Evolutionary conservation across 345 rosid genomes (phyloP), one percentile per base, ranked within the genome.

Genomic region (Pseudoturritis turrita): DNA sequence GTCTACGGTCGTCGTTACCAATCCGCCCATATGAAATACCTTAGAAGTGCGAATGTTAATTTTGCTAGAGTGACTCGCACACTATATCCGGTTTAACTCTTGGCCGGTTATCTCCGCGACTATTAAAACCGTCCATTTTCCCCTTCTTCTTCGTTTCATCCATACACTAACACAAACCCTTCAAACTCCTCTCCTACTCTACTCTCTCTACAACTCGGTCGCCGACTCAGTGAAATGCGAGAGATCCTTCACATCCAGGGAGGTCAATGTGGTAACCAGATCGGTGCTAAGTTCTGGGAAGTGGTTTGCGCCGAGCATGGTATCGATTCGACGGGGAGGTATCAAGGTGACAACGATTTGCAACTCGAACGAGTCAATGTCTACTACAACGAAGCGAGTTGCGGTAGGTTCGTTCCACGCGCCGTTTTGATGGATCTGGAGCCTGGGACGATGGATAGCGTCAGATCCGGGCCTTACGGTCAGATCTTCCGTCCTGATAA

Each of bases 391-490:
- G 88, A 84, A 70, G 86, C 86, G 0, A 84, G 88, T 56, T 82
- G 88, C 23, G 86, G 88, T 0, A 64, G 88, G 62, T 82, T 78
- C 56, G 86, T 84, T 5, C 88, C 86, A 2, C 82, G 88, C 12
- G 86, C 86, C 40, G 83, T 84, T 8, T 78, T 84, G 14, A 82
- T 84, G 88, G 88, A 84, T 80, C 84, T 84, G 74, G 88, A 84
- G 78, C 88, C 86, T 1, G 86, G 88, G 3, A 84, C 88, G 61
- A 84, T 84, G 88, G 88, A 84, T 25, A 52, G 57, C 33, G 35
- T 52, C 10, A 52, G 57, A 52, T 52, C 57, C 18, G 57, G 55
- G 1, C 55, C 55, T 9, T 50, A 50, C 4, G 55, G 57, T 23
- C 57, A 52, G 18, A 52, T 52, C 17, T 52, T 52, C 35, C 35